Evolutionary conservation across 1,139 yeast species (phyloP), one percentile per base, ranked within the genome.

Genomic region (Meyerozyma carpophila): DNA sequence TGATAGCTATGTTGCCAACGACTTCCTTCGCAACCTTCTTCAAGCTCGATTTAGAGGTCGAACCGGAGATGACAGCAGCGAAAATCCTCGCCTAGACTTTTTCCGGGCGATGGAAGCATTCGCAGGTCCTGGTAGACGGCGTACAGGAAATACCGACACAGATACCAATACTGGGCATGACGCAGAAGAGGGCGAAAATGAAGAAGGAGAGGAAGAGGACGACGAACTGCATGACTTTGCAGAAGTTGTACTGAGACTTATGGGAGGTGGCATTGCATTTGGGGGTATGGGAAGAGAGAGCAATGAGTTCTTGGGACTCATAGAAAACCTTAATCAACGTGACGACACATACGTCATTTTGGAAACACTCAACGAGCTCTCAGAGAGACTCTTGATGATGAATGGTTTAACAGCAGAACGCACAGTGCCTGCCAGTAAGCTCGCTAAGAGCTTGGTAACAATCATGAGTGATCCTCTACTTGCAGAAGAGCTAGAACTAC

Each of bases 401-500:
- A 81, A 82, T 48, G 81, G 77, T 4, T 58, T 81, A 16, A 65
- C 81, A 6, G 82, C 85, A 0, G 90, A 83, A 48, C 65, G 89
- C 37, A 61, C 70, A 7, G 70, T 91, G 10, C 94, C 96, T 0
- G 72, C 84, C 0, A 74, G 71, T 41, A 73, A 70, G 41, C 60
- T 88, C 18, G 71, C 88, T 0, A 69, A 67, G 34, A 75, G 77
- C 25, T 64, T 91, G 41, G 78, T 86, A 2, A 64, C 65, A 5
- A 73, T 90, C 9, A 66, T 93, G 65, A 69, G 71, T 20, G 82
- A 81, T 46, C 82, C 86, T 0, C 44, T 57, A 3, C 72, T 82
- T 44, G 76, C 74, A 25, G 88, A 81, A 20, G 86, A 84, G 51
- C 68, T 88, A 40, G 97, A 93, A 56, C 61, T 91, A 32, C 93